Conservation (phyloP, 305 asterid genomes). For the Rubia occidens region DNA sequence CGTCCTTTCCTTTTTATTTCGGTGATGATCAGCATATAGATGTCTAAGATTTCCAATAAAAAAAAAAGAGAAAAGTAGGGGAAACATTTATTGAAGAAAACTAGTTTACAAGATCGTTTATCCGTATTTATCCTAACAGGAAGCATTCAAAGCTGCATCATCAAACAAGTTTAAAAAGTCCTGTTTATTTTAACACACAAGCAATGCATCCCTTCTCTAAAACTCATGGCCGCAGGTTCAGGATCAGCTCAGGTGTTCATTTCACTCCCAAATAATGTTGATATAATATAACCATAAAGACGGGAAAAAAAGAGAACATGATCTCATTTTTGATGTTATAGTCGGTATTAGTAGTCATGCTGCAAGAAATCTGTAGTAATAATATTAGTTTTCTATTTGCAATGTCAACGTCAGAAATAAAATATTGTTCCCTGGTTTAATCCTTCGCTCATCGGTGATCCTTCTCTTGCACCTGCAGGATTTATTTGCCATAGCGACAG, state of each 20-base stretch:
- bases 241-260: background rate
- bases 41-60: background rate
- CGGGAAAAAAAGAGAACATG: background rate
- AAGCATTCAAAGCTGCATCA: background rate
- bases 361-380: background rate
- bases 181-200: background rate
- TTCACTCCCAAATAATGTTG: background rate
- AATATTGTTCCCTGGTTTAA: background rate
- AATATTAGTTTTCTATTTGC: background rate
- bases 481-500: slow-evolving; percentile 91
- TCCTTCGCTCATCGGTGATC: background rate
- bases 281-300: background rate
- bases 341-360: background rate
- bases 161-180: background rate
- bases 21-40: background rate
- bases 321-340: background rate
- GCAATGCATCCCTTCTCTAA: background rate
- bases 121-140: background rate
- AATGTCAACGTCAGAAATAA: background rate
- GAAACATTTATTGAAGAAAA: background rate
- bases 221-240: background rate
- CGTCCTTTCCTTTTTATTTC: background rate
- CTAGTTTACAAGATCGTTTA: background rate
- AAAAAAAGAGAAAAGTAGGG: background rate
- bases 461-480: slow-evolving; percentile 44